Conservation (phyloP, 2,329 filamentous ascomycete species). For the Diaporthe citrichinensis region DNA sequence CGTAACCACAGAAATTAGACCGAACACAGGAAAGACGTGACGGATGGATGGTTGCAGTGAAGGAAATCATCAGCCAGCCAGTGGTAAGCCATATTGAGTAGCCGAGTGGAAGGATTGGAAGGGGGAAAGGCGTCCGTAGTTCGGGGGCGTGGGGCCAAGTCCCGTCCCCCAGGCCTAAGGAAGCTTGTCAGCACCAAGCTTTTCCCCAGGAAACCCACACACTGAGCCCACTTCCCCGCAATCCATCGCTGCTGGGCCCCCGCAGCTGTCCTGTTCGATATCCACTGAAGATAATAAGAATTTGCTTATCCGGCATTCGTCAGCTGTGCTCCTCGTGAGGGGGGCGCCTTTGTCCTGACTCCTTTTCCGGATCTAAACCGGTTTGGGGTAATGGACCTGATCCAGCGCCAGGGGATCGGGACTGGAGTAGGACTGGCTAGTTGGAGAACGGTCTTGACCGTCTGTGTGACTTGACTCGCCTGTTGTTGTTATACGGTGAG, state of each 20-base stretch:
- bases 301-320: slow-evolving; percentile 1
- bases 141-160: background rate
- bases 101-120: background rate
- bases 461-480: slow-evolving; percentile 9
- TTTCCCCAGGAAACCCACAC: background rate
- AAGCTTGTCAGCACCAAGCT: slow-evolving; percentile 27
- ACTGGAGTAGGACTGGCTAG: background rate
- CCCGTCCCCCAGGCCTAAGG: background rate
- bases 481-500: background rate
- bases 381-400: background rate
- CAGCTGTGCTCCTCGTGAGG: background rate
- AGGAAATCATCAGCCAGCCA: background rate
- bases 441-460: background rate
- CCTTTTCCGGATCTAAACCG: background rate
- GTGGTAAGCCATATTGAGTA: background rate
- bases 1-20: background rate
- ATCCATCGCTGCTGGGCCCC: background rate
- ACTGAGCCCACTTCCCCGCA: slow-evolving; percentile 24
- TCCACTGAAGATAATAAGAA: background rate
- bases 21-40: background rate
- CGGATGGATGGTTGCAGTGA: background rate
- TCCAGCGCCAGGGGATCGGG: slow-evolving; percentile 1
- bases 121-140: background rate
- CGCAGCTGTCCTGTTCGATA: background rate
- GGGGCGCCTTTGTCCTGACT: background rate